Percentiles rank a stretch among this genome's conserved stretches.
Evolutionary conservation across 1,139 yeast genomes (phyloP).

Genomic region (Suhomyces bokatorum): DNA sequence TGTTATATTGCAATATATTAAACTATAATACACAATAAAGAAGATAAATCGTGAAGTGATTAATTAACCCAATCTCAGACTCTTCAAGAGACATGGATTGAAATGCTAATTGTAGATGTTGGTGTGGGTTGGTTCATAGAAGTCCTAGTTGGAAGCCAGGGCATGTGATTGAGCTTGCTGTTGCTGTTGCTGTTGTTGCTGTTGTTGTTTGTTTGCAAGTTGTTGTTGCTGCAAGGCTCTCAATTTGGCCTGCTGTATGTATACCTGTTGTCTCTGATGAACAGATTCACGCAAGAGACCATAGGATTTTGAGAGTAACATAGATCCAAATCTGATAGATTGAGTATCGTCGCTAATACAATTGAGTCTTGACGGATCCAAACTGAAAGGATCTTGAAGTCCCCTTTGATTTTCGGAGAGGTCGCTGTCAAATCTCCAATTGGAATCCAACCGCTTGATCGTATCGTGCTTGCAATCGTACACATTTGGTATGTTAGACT

Average conservation of each 20-base stretch:
- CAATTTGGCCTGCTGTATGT: conserved; percentile 47
- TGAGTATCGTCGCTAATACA: conserved; percentile 86
- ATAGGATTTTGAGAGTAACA: conserved; percentile 84
- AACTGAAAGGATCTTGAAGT: conserved; percentile 53
- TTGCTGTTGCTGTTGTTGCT: conserved; percentile 45
- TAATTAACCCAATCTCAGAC: conserved; percentile 7
- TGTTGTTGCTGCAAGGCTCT: conserved; percentile 48
- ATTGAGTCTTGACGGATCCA: conserved; percentile 69
- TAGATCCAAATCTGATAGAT: conserved; percentile 85
- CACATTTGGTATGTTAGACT: conserved; percentile 32
- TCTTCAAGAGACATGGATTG: conserved; percentile 8
- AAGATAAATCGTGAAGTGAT: conserved; percentile 9
- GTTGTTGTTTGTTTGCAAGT: conserved; percentile 38
- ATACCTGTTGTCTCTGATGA: conserved; percentile 47
- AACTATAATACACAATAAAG: conserved; percentile 14
- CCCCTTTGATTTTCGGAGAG: conserved; percentile 49
- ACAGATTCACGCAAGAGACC: conserved; percentile 60
- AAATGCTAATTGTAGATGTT: conserved; percentile 6
- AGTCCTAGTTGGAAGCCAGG: neutral
- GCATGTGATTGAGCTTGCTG: conserved; percentile 1
- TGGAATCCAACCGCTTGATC: conserved; percentile 58
- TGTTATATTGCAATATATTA: conserved; percentile 5
- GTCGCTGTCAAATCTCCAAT: conserved; percentile 78
- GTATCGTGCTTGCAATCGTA: conserved; percentile 60
- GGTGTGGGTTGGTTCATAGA: neutral